Base-by-base conservation (phyloP, 1,284 basidiomycete genomes). In the Porogramme epimiltina region DNA sequence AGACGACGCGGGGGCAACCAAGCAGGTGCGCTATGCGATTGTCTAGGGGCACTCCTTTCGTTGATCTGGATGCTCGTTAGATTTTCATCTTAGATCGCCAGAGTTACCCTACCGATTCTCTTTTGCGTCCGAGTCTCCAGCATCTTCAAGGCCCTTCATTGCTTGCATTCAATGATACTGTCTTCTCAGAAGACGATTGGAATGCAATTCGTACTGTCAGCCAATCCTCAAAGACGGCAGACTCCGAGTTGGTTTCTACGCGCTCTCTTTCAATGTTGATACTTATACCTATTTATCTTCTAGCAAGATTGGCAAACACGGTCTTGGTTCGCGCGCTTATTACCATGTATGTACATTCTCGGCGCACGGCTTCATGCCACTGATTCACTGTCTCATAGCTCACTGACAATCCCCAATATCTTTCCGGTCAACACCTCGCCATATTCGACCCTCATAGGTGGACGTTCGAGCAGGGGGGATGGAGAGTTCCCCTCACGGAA, bases 281-380 rank as follows among this genome's bases (percentile, higher is more conserved):
- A 50, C n/a, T 34, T 39, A n/a, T 16, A 18, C 20, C 46, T n/a
- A n/a, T 18, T 26, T 37, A 22, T 45, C 2, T 50, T n/a, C 28
- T 51, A 80, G 77, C 0, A 80, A 77, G 65, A 80, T 78, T 5
- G 79, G 79, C 19, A 81, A 80, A 58, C 80, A 75, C 56, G 79
- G 79, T 0, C 68, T 80, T 15, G 79, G 79, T 2, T 78, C 81
- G 53, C 66, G 78, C 10, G 75, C 77, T 0, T 73, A 73, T 24
- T 80, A 78, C 56, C 77, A 81, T 61, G 78, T 79, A 62, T 31
- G 73, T 34, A 39, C 15, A 36, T 13, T 48, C 24, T 25, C 22
- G 18, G 6, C n/a, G 23, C 13, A 13, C 34, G 6, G 34, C n/a
- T 10, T 9, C 34, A 9, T 18, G n/a, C 33, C 23, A 34, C 20